Evolutionary conservation across 1,139 yeast species (phyloP), one percentile per base, ranked within the genome.

Genomic region (Blastobotrys apis): DNA sequence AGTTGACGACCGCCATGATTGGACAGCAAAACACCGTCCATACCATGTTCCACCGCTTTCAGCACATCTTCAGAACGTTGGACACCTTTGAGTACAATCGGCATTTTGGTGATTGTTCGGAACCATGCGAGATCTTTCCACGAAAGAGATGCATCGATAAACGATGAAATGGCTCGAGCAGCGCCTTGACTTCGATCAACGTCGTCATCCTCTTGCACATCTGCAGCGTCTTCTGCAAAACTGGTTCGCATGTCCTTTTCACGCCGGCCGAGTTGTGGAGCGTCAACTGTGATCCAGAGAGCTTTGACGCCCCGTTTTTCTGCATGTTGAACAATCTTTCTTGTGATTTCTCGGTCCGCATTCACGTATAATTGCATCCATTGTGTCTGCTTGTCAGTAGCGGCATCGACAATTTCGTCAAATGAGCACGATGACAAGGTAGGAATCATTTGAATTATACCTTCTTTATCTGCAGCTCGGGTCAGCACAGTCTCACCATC

Each of bases 341-440:
- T 68, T 33, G 92, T 81, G 38, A 84, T 66, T 10, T 73, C 70
- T 39, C 92, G 74, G 60, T 81, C 83, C 26, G 81, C 69, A 58
- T 86, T 86, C 43, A 88, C 95, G 58, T 90, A 90, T 43, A 90
- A 71, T 66, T 90, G 97, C 62, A 81, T 80, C 97, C 97, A 90
- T 61, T 86, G 94, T 5, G 83, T 73, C 60, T 79, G 84, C 30
- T 61, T 59, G 34, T 70, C 76, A 10, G 65, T 62, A 1, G 74
- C 72, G 5, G 71, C 78, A 45, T 72, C 77, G 29, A 71, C 68
- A 48, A 80, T 73, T 53, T 78, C 81, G 46, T 77, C 80, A 45
- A 78, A 70, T 1, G 79, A 68, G 53, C 77, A 74, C 15, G 80
- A 71, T 3, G 81, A 77, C 43, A 74, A 60, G 2, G 77, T 74